A percentile compares a stretch with the other conserved stretches of the same genome.
phyloP scores from a whole-genome alignment of 2,329 filamentous ascomycete genomes.

The Talaromyces islandicus region DNA sequence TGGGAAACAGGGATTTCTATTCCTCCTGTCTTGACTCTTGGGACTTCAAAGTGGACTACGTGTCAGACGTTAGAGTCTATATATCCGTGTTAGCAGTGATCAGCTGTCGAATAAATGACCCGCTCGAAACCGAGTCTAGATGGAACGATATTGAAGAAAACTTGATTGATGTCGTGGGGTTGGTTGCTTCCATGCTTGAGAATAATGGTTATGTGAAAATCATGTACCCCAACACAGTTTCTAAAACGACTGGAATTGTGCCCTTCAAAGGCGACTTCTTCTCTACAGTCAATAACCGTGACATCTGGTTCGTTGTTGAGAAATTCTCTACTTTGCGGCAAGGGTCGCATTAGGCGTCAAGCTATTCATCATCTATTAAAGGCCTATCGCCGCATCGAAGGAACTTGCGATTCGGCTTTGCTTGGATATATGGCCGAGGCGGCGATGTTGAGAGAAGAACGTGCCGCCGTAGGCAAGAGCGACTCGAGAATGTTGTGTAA shows the following conservation, averaged over 20 bases:
- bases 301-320: not conserved
- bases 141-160: not conserved
- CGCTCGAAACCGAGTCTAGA: not conserved
- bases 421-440: not conserved
- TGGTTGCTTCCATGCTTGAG: not conserved
- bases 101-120: not conserved
- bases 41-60: not conserved
- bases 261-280: not conserved
- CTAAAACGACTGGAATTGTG: not conserved
- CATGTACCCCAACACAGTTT: not conserved
- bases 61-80: not conserved
- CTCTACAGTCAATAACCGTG: not conserved
- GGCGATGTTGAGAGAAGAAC: not conserved
- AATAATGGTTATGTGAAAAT: not conserved
- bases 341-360: not conserved
- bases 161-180: not conserved
- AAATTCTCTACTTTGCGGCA: not conserved
- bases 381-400: not conserved
- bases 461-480: not conserved
- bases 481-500: too few species aligned
- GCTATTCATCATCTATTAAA: not conserved
- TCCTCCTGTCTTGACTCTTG: not conserved
- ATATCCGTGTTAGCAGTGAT: not conserved
- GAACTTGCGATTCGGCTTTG: not conserved
- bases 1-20: not conserved